Conservation (phyloP, 2,329 filamentous ascomycete genomes). For the Elsinoe australis region DNA sequence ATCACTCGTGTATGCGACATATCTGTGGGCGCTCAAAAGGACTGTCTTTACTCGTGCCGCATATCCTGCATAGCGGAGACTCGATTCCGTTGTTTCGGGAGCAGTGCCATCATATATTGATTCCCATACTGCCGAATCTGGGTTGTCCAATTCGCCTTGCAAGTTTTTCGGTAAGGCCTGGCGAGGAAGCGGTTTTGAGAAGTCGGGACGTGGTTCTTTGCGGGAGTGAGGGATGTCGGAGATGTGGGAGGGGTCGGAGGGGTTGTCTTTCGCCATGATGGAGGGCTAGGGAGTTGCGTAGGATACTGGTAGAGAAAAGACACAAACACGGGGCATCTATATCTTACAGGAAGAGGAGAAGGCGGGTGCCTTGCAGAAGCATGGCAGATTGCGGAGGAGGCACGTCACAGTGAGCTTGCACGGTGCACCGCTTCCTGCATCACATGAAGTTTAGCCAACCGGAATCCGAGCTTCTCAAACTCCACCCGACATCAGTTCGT, state of each 20-base stretch:
- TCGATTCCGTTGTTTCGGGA: constrained; percentile 73
- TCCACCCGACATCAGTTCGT: constrained; percentile 18
- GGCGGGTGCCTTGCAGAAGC: too few species aligned
- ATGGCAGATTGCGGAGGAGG: too few species aligned
- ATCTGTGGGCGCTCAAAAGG: constrained; percentile 82
- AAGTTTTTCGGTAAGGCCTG: constrained; percentile 48
- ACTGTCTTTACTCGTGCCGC: constrained; percentile 60
- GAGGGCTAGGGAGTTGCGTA: too few species aligned
- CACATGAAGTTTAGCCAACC: too few species aligned
- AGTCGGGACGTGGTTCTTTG: constrained; percentile 40
- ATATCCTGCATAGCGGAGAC: constrained; percentile 87
- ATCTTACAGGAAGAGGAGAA: too few species aligned
- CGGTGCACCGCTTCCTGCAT: too few species aligned
- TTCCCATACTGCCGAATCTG: constrained; percentile 65
- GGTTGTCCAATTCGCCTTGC: constrained; percentile 49
- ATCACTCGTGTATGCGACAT: constrained; percentile 91
- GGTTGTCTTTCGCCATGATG: constrained; percentile 36
- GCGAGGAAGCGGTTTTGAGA: constrained; percentile 41
- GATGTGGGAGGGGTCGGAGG: constrained; percentile 18
- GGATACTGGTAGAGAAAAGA: too few species aligned
- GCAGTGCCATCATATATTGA: constrained; percentile 68
- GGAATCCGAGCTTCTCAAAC: too few species aligned
- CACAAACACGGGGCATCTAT: too few species aligned
- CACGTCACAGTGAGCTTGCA: too few species aligned
- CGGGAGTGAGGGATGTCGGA: constrained; percentile 37